Evolutionary conservation across 78 protist genomes (phyloP).

Genomic region (Dictyostelium intermedium): DNA sequence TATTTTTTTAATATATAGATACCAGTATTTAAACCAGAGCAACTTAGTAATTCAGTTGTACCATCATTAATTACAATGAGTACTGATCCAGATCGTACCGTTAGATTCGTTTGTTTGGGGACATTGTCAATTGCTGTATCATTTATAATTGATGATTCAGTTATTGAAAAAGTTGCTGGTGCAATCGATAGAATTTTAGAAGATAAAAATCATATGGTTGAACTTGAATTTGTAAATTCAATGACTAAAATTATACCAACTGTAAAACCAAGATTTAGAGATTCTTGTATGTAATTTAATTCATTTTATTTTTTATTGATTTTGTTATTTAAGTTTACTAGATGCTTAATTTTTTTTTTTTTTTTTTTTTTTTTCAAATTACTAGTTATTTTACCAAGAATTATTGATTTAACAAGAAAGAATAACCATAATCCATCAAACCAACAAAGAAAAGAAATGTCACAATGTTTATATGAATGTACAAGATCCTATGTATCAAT

Average conservation of each 20-base stretch:
- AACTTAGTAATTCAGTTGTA: conserved; percentile 29
- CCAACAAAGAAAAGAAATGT: conserved; percentile 60
- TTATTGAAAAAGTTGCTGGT: conserved; percentile 17
- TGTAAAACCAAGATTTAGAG: conserved; percentile 59
- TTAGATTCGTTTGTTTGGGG: conserved; percentile 39
- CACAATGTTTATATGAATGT: conserved; percentile 42
- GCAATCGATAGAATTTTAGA: conserved; percentile 50
- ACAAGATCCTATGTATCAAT: conserved; percentile 11
- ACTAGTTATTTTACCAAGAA: conserved; percentile 31
- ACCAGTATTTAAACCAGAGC: conserved; percentile 44
- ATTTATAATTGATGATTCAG: not conserved
- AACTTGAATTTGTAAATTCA: conserved; percentile 58
- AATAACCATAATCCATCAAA: conserved; percentile 62
- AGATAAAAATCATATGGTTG: conserved; percentile 49
- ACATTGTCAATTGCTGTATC: conserved; percentile 37
- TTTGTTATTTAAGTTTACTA: not conserved
- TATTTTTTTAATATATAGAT: not conserved
- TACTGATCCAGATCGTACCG: conserved; percentile 67
- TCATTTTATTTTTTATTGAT: not conserved
- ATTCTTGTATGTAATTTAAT: conserved; percentile 9
- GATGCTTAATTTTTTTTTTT: not conserved
- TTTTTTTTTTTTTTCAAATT: not conserved
- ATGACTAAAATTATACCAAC: conserved; percentile 61
- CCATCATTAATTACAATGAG: conserved; percentile 59
- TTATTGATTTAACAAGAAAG: conserved; percentile 40